These are phyloP conservation scores for Primulina tabacum DNA, from an alignment of 257 asterid genomes.

Conservation along the genomic window DNA sequence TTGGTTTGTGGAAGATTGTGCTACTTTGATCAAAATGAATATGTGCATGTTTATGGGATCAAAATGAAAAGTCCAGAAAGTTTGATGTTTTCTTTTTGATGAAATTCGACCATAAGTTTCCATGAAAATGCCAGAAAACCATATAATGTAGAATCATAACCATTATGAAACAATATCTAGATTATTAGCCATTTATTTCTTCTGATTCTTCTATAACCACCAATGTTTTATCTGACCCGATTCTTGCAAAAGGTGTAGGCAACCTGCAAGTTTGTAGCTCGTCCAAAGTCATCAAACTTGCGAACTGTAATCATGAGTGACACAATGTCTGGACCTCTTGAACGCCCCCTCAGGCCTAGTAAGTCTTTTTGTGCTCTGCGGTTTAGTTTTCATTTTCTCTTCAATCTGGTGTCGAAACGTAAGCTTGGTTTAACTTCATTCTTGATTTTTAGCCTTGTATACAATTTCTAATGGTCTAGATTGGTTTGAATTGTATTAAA, in stretches of 20 bases:
- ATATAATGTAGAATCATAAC: not conserved
- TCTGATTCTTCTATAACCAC: not conserved
- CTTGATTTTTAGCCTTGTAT: not conserved
- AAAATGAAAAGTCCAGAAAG: not conserved
- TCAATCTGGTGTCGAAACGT: not conserved
- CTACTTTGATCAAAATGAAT: not conserved
- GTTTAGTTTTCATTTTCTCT: not conserved
- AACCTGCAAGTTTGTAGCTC: constrained; percentile 10
- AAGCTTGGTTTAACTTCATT: not conserved
- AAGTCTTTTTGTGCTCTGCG: constrained; percentile 1
- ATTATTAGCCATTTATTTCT: not conserved
- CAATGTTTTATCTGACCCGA: not conserved
- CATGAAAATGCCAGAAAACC: not conserved
- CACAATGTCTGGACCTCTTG: constrained; percentile 42
- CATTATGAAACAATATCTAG: not conserved
- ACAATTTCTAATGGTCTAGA: not conserved
- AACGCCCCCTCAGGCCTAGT: constrained; percentile 35
- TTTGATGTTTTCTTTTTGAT: not conserved
- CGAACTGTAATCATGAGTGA: constrained; percentile 38
- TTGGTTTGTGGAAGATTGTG: not conserved
- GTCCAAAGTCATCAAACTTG: constrained; percentile 1
- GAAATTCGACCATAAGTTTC: not conserved
- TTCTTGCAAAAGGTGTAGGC: constrained; percentile 24
- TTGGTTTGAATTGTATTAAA: not conserved
- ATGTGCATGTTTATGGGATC: not conserved